These are phyloP conservation scores for Hymenotorrendiella dingleyae DNA, from an alignment of 2,329 filamentous ascomycete species.

Conservation along the genomic window DNA sequence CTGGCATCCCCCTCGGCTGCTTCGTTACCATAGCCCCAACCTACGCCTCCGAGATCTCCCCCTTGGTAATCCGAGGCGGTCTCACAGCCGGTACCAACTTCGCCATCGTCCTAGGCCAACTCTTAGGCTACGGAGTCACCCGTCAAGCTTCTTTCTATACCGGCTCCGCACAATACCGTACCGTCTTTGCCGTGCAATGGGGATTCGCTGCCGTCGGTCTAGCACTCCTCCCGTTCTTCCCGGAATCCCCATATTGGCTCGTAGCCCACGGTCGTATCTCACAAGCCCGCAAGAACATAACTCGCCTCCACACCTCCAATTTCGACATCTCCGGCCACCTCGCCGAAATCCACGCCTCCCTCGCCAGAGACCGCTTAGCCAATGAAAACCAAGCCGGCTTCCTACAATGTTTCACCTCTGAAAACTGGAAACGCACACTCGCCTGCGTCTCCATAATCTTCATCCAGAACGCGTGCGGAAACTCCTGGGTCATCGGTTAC, in stretches of 20 bases:
- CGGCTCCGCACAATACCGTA: constrained; percentile 24
- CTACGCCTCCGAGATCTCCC: constrained; percentile 43
- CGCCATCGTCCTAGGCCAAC: constrained; percentile 44
- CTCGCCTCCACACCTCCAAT: constrained; percentile 24
- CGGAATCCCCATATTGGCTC: constrained; percentile 46
- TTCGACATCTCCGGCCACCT: constrained; percentile 31
- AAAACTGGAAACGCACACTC: constrained; percentile 9
- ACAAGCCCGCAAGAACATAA: constrained; percentile 34
- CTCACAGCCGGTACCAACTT: constrained; percentile 45
- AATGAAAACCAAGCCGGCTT: constrained; percentile 21
- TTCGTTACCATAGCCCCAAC: constrained; percentile 38
- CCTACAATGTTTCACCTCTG: constrained; percentile 5
- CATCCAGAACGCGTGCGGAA: constrained; percentile 36
- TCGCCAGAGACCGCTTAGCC: constrained; percentile 21
- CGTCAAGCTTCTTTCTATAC: constrained; percentile 21
- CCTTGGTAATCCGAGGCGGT: constrained; percentile 46
- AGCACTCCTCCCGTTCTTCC: constrained; percentile 40
- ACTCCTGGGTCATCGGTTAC: constrained; percentile 55
- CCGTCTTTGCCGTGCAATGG: constrained; percentile 41
- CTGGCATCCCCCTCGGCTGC: constrained; percentile 43
- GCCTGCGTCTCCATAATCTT: constrained; percentile 25
- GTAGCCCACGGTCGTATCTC: constrained; percentile 38
- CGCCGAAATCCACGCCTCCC: constrained; percentile 27
- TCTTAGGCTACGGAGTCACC: constrained; percentile 43
- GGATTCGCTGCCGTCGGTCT: constrained; percentile 44